Evolutionary conservation across 1,284 basidiomycete genomes (phyloP).

Genomic region (Leccinum griseonigrum): DNA sequence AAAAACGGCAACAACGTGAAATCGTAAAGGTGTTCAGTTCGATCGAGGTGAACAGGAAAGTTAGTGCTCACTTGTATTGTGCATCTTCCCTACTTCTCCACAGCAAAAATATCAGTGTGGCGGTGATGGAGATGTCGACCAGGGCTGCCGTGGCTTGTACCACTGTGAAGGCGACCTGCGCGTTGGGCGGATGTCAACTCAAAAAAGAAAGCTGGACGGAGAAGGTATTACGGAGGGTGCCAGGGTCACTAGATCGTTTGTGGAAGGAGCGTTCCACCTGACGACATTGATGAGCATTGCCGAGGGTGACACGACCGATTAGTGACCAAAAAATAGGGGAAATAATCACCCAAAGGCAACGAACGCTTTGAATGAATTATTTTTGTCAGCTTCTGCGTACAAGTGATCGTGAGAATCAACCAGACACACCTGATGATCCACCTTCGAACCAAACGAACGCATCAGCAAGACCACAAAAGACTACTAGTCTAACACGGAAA

Average conservation of each 20-base stretch:
- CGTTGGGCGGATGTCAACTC: neutral
- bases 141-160: conserved; percentile 13
- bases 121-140: conserved; percentile 21
- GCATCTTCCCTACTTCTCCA: conserved; percentile 19
- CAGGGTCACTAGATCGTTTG: conserved; percentile 11
- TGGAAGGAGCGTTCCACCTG: conserved; percentile 17
- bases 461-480: neutral
- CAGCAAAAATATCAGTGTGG: conserved; percentile 13
- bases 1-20: neutral
- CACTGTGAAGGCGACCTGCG: conserved; percentile 14
- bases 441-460: conserved; percentile 6
- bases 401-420: neutral
- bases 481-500: neutral
- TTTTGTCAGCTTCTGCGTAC: conserved; percentile 7
- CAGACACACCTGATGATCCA: conserved; percentile 18
- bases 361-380: conserved; percentile 9
- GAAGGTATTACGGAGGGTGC: conserved; percentile 10
- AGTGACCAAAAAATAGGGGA: neutral
- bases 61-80: conserved; percentile 10
- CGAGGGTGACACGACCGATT: neutral
- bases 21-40: neutral
- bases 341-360: conserved; percentile 16
- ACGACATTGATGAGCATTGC: conserved; percentile 3
- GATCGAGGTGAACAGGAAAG: neutral
- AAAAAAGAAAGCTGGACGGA: neutral